Evolutionary conservation across 2,329 filamentous ascomycete species (phyloP), one percentile per base, ranked within the genome.

Genomic region (Cyphellophora attinorum): DNA sequence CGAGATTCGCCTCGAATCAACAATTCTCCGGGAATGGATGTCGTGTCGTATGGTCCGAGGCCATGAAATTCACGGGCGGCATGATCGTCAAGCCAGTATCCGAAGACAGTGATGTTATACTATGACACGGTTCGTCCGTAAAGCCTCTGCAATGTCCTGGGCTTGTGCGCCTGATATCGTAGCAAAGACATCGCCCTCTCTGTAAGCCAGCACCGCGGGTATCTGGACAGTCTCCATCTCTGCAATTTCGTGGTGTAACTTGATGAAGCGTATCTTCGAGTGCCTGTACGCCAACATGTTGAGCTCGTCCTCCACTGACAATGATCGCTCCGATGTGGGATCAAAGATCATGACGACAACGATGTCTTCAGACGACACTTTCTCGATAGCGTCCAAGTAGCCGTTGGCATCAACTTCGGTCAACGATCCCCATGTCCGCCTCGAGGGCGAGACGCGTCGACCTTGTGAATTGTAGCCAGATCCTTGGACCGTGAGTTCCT

Each of bases 261-360:
- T 93, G 62, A 96, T 74, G 54, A 98, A 96, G 53, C 84, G 85
- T 19, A 83, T 74, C 6, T 76, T 72, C 14, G 75, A 69, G 53
- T 94, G 68, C 40, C 73, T 67, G 42, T 70, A 67, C 27, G 93
- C 85, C 17, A 96, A 69, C 2, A 81, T 80, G 34, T 70, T 63
- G 49, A 98, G 68, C 33, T 82, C 86, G 27, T 77, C 71, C 56
- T 94, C 85, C 41, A 95, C 80, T 38, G 85, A 72, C 27, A 72
- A 65, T 30, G 84, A 93, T 45, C 89, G 79, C 38, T 80, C 71
- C 41, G 81, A 93, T 83, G 82, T 73, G 41, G 83, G 74, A 53
- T 95, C 86, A 58, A 86, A 91, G 46, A 98, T 86, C 61, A 89
- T 93, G 17, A 98, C 91, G 2, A 95, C 81, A 2, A 96, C 88